A percentile compares a stretch with the other conserved stretches of the same genome.
These are phyloP conservation scores for Endocarpon pusillum DNA, from an alignment of 495 filamentous ascomycete genomes.

Conservation along the genomic window DNA sequence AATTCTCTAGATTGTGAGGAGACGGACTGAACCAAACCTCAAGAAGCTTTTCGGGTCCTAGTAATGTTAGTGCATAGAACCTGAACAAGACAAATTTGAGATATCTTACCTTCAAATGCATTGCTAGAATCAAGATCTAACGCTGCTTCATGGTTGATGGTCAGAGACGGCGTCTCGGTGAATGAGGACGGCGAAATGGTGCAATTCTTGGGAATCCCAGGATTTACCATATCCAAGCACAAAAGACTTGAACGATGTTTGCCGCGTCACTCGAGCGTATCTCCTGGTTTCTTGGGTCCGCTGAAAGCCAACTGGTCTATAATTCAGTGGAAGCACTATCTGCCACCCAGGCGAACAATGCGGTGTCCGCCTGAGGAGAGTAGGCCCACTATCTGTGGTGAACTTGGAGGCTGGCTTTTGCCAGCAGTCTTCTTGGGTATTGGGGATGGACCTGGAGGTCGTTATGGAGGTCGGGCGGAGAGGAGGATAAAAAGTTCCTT, in stretches of 20 bases:
- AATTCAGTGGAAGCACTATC: conserved; percentile 39
- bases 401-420: conserved; percentile 15
- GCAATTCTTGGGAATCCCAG: conserved; percentile 60
- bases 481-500: conserved; percentile 69
- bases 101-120: conserved; percentile 73
- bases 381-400: conserved; percentile 57
- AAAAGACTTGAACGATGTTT: too few species aligned
- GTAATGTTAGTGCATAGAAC: not conserved
- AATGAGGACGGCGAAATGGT: conserved; percentile 62
- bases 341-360: conserved; percentile 79
- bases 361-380: conserved; percentile 79
- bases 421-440: conserved; percentile 33
- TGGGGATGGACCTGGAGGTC: conserved; percentile 28
- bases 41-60: conserved; percentile 90
- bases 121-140: conserved; percentile 89
- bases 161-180: conserved; percentile 66
- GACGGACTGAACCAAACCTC: conserved; percentile 97
- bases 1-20: conserved; percentile 50
- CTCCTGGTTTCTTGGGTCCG: too few species aligned
- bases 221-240: conserved; percentile 62
- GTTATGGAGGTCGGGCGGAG: conserved; percentile 81
- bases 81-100: not conserved
- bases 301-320: too few species aligned
- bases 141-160: conserved; percentile 91
- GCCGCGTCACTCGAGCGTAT: too few species aligned